A percentile compares a stretch with the other conserved stretches of the same genome.
These are phyloP conservation scores for Naganishia vishniacii DNA, from an alignment of 768 basidiomycete species.

Conservation along the genomic window DNA sequence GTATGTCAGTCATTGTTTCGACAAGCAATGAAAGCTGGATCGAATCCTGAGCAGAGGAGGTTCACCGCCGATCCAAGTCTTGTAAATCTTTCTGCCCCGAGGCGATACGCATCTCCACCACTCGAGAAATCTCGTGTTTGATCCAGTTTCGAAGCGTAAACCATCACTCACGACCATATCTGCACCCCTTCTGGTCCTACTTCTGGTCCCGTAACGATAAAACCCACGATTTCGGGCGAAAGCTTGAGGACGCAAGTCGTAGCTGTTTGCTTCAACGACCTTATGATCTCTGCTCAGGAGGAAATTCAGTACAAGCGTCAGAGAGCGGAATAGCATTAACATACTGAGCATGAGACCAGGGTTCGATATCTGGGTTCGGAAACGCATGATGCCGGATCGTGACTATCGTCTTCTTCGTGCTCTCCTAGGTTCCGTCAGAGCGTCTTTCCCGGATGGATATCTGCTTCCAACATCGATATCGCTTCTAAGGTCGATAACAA, in stretches of 20 bases:
- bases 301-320: background rate
- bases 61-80: no score
- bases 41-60: no score
- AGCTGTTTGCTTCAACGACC: conserved; percentile 38
- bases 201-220: conserved; percentile 47
- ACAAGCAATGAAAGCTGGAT: background rate
- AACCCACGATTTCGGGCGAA: conserved; percentile 39
- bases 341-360: conserved; percentile 41
- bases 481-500: no score
- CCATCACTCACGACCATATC: conserved; percentile 46
- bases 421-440: background rate
- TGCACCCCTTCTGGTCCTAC: conserved; percentile 45
- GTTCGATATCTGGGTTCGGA: conserved; percentile 43
- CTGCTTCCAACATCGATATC: background rate
- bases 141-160: background rate
- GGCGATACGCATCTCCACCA: no score
- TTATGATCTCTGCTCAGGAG: conserved; percentile 39
- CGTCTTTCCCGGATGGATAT: background rate
- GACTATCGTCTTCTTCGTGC: background rate
- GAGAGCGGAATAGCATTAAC: background rate
- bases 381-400: conserved; percentile 34
- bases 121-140: no score
- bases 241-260: conserved; percentile 40
- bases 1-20: background rate
- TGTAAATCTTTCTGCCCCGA: no score